Conservation (phyloP, 352 stramenopile genomes). For the Globisporangium solare region DNA sequence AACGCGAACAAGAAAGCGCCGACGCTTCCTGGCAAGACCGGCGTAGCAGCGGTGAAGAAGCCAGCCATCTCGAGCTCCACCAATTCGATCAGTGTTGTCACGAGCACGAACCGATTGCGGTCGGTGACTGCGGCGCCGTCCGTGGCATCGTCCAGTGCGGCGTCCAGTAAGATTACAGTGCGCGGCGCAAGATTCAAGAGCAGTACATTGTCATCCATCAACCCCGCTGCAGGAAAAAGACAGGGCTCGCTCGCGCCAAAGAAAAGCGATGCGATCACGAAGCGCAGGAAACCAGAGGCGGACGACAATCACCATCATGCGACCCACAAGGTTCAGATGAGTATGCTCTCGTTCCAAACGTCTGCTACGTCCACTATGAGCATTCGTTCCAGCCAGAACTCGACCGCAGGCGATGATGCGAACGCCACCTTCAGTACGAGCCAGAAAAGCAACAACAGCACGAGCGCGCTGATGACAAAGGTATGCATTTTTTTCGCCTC, state of each 20-base stretch:
- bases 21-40: slow-evolving; percentile 20
- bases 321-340: slow-evolving; percentile 60
- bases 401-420: neutral
- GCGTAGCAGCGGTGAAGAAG: slow-evolving; percentile 18
- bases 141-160: neutral
- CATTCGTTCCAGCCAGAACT: slow-evolving; percentile 6
- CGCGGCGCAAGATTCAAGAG: slow-evolving; percentile 3
- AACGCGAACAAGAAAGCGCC: slow-evolving; percentile 32
- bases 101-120: slow-evolving; percentile 13
- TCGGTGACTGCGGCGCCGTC: slow-evolving; percentile 2
- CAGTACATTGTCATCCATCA: neutral
- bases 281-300: slow-evolving; percentile 43
- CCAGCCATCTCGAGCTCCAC: neutral
- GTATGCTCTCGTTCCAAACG: slow-evolving; percentile 62
- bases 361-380: slow-evolving; percentile 7
- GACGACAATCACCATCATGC: slow-evolving; percentile 24
- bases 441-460: slow-evolving; percentile 1
- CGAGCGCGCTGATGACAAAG: slow-evolving; percentile 9
- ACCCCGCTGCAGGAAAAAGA: slow-evolving; percentile 5
- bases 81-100: slow-evolving; percentile 15
- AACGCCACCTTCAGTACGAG: neutral
- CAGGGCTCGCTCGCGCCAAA: slow-evolving; percentile 4
- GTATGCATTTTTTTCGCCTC: neutral
- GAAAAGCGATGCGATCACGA: slow-evolving; percentile 24
- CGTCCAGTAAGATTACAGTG: slow-evolving; percentile 7